A percentile compares a stretch with the other conserved stretches of the same genome.
Conservation (phyloP, 768 basidiomycete genomes). For the Mycena chlorophos region DNA sequence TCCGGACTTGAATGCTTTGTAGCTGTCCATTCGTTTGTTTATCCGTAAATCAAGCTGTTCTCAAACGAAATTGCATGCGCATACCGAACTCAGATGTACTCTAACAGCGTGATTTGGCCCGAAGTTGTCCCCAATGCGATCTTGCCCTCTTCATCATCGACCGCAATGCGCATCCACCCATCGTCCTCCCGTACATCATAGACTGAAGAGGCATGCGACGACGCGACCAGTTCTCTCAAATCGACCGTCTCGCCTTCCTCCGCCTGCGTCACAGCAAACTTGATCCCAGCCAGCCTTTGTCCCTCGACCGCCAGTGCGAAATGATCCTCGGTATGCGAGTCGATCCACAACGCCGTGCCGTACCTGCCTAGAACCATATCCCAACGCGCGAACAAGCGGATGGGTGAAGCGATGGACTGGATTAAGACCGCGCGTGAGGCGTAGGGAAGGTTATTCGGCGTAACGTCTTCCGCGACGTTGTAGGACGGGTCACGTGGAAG, state of each 20-base stretch:
- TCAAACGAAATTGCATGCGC: too few relatives aligned
- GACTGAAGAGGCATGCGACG: slow-evolving; percentile 39
- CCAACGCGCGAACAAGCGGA: slow-evolving; percentile 56
- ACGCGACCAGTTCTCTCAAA: slow-evolving; percentile 29
- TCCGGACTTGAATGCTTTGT: too few relatives aligned
- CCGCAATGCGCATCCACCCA: slow-evolving; percentile 47
- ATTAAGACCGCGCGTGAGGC: slow-evolving; percentile 33
- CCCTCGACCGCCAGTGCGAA: slow-evolving; percentile 46
- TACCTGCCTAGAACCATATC: slow-evolving; percentile 55
- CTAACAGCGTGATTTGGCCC: slow-evolving; percentile 51
- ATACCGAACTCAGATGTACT: slow-evolving; percentile 53
- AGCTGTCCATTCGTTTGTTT: too few relatives aligned
- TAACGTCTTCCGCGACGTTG: slow-evolving; percentile 24
- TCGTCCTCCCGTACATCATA: slow-evolving; percentile 49
- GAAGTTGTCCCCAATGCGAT: slow-evolving; percentile 45
- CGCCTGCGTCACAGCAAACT: slow-evolving; percentile 26
- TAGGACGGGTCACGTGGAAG: slow-evolving; percentile 48
- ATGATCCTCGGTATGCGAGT: slow-evolving; percentile 58
- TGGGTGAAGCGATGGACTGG: slow-evolving; percentile 52
- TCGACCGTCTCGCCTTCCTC: slow-evolving; percentile 23
- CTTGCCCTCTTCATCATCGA: slow-evolving; percentile 50
- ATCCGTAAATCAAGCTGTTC: too few relatives aligned
- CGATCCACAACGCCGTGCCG: slow-evolving; percentile 68
- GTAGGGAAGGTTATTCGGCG: slow-evolving; percentile 47
- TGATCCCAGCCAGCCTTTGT: slow-evolving; percentile 58